Evolutionary conservation across 768 basidiomycete species (phyloP), one percentile per base, ranked within the genome.

Genomic region (Fomitopsis serialis): DNA sequence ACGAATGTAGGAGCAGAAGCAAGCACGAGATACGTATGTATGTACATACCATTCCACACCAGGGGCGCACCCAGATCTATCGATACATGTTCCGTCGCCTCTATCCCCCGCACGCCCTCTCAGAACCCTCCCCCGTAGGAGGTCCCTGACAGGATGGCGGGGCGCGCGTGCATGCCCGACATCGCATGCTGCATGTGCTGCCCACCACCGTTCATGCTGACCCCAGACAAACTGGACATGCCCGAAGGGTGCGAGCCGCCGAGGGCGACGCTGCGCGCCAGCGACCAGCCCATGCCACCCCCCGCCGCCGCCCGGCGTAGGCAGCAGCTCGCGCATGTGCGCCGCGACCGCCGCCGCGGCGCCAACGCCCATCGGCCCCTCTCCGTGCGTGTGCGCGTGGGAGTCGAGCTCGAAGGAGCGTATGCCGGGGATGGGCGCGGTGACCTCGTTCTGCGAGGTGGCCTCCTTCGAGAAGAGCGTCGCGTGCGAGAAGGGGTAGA

Each of bases 401-500:
- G 55, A 9, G 59, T 45, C 17, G 47, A 45, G 21, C 23, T 55
- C 54, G 52, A 58, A 51, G 17, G 50, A 61, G 52, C 58, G 60
- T 50, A 45, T 55, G 50, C 62, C 60, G 11, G 65, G 65, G 13
- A 66, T 58, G 27, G 61, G 65, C 24, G 61, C 61, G 56, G 56
- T 52, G 13, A 58, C 52, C 40, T 40, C 50, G 19, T 63, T 58
- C 40, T 46, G 53, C 24, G 58, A 53, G 17, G 57, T 42, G 37
- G 57, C 53, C 37, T 58, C 58, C 56, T 64, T 63, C 29, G 60
- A 48, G 57, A 64, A 66, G 11, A 66, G 54, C 7, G 59, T 54
- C 23, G 63, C 62, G 54, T 64, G 65, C 29, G 89, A 90, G 66
- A 90, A 90, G 3, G 86, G 87, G 72, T 87, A 91, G 42, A 90